Evolutionary conservation across 2,329 filamentous ascomycete genomes (phyloP).

Genomic region (Chrysoporthe cubensis): DNA sequence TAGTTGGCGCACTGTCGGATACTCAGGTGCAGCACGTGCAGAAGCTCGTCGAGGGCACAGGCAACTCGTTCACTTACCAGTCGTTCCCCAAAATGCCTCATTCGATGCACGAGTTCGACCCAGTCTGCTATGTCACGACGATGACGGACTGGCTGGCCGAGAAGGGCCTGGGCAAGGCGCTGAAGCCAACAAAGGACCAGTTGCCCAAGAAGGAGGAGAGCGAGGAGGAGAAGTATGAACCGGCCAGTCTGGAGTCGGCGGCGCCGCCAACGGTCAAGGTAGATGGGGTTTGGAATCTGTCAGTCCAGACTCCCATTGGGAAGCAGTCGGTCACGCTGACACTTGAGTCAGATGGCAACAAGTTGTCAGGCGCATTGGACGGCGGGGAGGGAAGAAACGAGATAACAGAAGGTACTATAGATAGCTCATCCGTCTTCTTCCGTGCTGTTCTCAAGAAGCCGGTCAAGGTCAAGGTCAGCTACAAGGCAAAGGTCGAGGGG

Average conservation of each 20-base stretch:
- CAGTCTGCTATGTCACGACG: conserved; percentile 25
- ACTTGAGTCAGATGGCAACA: conserved; percentile 16
- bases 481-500: conserved; percentile 22
- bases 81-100: conserved; percentile 28
- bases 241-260: conserved; percentile 4
- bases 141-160: conserved; percentile 27
- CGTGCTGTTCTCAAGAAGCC: conserved; percentile 17
- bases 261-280: conserved; percentile 14
- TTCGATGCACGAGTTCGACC: conserved; percentile 29
- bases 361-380: conserved; percentile 18
- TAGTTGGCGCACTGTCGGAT: conserved; percentile 25
- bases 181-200: conserved; percentile 15
- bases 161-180: conserved; percentile 20
- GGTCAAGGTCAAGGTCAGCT: conserved; percentile 25
- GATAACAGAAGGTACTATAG: conserved; percentile 18
- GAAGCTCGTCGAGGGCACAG: conserved; percentile 24
- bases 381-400: conserved; percentile 21
- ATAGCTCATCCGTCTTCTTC: conserved; percentile 21
- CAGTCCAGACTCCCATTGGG: conserved; percentile 15
- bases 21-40: conserved; percentile 24
- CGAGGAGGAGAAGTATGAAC: not conserved
- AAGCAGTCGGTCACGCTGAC: conserved; percentile 18
- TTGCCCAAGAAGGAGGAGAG: conserved; percentile 1
- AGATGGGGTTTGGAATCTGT: conserved; percentile 18
- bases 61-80: conserved; percentile 27